Evolutionary conservation across 139 green algal genomes (phyloP).

Genomic region (Chlamydomonas eustigma): DNA sequence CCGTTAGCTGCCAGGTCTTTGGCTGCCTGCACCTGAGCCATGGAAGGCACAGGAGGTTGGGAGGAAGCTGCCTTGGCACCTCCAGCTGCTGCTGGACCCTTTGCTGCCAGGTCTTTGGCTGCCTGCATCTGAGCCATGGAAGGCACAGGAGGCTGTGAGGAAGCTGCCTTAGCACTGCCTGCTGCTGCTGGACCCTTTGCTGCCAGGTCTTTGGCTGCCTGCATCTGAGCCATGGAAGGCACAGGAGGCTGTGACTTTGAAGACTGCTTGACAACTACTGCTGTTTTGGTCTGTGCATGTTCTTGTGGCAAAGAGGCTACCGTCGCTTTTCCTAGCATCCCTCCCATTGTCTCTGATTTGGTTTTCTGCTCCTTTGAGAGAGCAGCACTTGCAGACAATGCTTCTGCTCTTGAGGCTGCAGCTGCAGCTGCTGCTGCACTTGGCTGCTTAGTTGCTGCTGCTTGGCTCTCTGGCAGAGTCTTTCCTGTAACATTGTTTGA

Average conservation of each 20-base stretch:
- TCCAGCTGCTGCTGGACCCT: background rate
- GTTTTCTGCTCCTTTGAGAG: no score
- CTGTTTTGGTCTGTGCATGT: background rate
- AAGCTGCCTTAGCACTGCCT: background rate
- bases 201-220: background rate
- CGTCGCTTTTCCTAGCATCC: no score
- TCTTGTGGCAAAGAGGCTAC: no score
- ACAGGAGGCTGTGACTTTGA: background rate
- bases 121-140: background rate
- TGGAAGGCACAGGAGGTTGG: background rate
- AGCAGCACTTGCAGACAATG: no score
- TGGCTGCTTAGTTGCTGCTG: no score
- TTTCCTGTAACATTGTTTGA: no score
- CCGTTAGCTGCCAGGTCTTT: background rate
- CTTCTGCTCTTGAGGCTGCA: no score
- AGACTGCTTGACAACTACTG: background rate
- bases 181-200: background rate
- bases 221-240: background rate
- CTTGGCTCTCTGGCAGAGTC: no score
- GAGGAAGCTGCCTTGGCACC: background rate
- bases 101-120: background rate
- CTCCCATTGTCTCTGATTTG: no score
- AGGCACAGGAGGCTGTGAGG: slow-evolving; percentile 3
- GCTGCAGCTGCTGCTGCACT: no score
- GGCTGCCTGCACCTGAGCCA: background rate